Evolutionary conservation across 768 basidiomycete species (phyloP).

Genomic region (Rhizopogon roseolus): DNA sequence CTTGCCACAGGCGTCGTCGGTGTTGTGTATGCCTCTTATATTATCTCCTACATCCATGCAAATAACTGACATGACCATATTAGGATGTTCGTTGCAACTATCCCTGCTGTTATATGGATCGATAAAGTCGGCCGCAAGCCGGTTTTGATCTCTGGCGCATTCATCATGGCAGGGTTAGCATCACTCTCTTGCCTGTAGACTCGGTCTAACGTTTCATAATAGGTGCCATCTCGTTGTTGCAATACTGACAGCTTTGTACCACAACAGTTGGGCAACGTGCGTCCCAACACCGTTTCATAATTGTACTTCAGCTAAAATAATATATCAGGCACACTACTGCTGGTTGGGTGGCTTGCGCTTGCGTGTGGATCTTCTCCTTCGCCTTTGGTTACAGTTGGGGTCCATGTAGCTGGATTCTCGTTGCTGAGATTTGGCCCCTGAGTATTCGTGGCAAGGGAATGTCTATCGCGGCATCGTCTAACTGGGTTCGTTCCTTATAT

Average conservation of each 20-base stretch:
- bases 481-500: conserved; percentile 47
- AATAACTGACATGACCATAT: background rate
- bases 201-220: conserved; percentile 8
- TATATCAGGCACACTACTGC: conserved; percentile 35
- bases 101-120: conserved; percentile 79
- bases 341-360: conserved; percentile 66
- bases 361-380: conserved; percentile 74
- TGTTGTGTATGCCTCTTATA: conserved; percentile 49
- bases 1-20: conserved; percentile 73
- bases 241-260: conserved; percentile 55
- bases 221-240: conserved; percentile 72
- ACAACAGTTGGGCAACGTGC: conserved; percentile 47
- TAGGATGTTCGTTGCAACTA: conserved; percentile 72
- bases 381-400: conserved; percentile 78
- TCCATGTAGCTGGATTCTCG: conserved; percentile 74
- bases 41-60: background rate
- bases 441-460: conserved; percentile 72
- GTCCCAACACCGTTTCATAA: conserved; percentile 13
- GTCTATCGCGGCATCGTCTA: conserved; percentile 70
- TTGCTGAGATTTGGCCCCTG: conserved; percentile 71
- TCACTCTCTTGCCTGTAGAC: conserved; percentile 4
- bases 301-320: background rate
- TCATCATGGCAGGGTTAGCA: conserved; percentile 60
- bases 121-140: conserved; percentile 75
- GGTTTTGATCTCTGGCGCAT: conserved; percentile 66